These are phyloP conservation scores for Tremella yokohamensis DNA, from an alignment of 768 basidiomycete genomes.

Conservation along the genomic window DNA sequence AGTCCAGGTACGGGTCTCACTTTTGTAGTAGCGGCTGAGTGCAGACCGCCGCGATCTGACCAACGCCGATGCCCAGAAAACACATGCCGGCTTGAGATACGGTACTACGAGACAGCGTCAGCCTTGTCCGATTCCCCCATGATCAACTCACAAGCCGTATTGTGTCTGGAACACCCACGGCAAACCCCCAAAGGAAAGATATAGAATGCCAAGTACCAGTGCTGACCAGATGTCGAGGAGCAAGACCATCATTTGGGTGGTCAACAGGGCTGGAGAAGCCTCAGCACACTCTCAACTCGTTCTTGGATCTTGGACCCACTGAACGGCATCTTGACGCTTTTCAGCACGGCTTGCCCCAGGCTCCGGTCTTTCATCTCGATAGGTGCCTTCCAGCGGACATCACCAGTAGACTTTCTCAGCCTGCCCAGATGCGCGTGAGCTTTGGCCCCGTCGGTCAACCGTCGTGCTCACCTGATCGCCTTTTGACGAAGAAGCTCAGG, in stretches of 20 bases:
- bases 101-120: constrained; percentile 6
- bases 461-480: constrained; percentile 54
- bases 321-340: constrained; percentile 70
- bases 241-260: constrained; percentile 72
- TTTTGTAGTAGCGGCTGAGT: constrained; percentile 28
- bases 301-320: constrained; percentile 53
- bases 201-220: constrained; percentile 55
- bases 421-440: constrained; percentile 44
- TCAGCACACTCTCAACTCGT: background rate
- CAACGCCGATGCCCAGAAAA: constrained; percentile 59
- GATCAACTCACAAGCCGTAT: constrained; percentile 56
- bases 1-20: too few relatives aligned
- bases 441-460: background rate
- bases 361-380: constrained; percentile 58
- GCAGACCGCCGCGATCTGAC: constrained; percentile 52
- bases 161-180: constrained; percentile 57
- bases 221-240: constrained; percentile 67
- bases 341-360: constrained; percentile 56
- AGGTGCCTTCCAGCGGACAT: constrained; percentile 60
- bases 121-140: background rate
- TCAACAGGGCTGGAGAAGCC: constrained; percentile 52
- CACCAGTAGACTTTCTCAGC: constrained; percentile 59
- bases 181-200: constrained; percentile 60
- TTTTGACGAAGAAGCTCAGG: constrained; percentile 64
- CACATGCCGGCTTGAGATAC: constrained; percentile 56